These are phyloP conservation scores for Ascodesmis nigricans DNA, from an alignment of 495 filamentous ascomycete genomes.

Conservation along the genomic window DNA sequence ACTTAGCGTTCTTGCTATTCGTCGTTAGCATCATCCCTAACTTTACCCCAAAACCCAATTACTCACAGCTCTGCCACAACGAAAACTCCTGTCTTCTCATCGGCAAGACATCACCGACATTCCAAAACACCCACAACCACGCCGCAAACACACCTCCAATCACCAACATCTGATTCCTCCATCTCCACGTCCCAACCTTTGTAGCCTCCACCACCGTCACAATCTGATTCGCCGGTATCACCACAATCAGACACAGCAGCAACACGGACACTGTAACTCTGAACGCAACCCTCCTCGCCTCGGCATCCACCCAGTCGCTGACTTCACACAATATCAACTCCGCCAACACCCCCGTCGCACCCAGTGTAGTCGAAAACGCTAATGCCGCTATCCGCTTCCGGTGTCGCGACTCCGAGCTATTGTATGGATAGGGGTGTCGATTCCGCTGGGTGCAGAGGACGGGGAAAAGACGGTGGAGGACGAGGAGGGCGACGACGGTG, in stretches of 20 bases:
- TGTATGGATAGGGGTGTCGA: conserved; percentile 30
- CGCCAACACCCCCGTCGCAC: conserved; percentile 46
- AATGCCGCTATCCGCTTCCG: conserved; percentile 33
- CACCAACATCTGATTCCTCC: conserved; percentile 31
- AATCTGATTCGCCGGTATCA: conserved; percentile 51
- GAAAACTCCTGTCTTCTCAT: conserved; percentile 25
- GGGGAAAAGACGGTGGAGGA: conserved; percentile 41
- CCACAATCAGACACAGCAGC: conserved; percentile 40
- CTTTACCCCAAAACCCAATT: conserved; percentile 2
- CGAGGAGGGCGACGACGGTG: conserved; percentile 30
- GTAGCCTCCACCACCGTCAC: conserved; percentile 38
- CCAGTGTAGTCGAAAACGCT: conserved; percentile 50
- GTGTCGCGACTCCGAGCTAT: conserved; percentile 25
- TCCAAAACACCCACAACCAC: conserved; percentile 57
- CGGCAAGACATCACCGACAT: conserved; percentile 41
- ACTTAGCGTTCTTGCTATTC: conserved; percentile 29
- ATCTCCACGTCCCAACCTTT: conserved; percentile 34
- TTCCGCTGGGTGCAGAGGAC: conserved; percentile 35
- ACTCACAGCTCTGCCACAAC: conserved; percentile 14
- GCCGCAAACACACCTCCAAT: conserved; percentile 33
- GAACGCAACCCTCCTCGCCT: conserved; percentile 38
- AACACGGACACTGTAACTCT: conserved; percentile 41
- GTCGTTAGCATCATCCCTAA: conserved; percentile 1
- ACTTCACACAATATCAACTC: conserved; percentile 63
- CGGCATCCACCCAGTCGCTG: conserved; percentile 40